Evolutionary conservation across 2,329 filamentous ascomycete species (phyloP).

Genomic region (Hypocrella siamensis): DNA sequence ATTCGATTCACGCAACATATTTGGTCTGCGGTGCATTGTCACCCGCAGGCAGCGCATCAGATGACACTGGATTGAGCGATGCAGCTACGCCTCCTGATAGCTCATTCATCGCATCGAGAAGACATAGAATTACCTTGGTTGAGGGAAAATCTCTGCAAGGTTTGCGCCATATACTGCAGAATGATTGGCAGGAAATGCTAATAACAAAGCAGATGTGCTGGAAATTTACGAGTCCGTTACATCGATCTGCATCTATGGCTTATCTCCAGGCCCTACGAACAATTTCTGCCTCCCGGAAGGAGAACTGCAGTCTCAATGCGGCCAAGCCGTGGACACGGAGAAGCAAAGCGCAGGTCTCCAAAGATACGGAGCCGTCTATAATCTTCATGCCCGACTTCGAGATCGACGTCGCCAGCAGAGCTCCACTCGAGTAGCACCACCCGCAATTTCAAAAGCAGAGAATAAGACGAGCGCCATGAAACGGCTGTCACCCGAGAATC

Average conservation of each 20-base stretch:
- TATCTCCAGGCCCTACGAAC: conserved; percentile 13
- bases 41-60: neutral
- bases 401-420: neutral
- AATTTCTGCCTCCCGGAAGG: conserved; percentile 1
- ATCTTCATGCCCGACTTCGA: conserved; percentile 2
- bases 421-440: neutral
- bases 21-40: conserved; percentile 51
- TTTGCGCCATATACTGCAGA: conserved; percentile 16
- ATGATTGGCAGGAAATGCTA: too few species aligned
- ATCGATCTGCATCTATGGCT: conserved; percentile 78
- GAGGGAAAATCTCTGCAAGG: conserved; percentile 59
- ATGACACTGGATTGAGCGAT: conserved; percentile 50
- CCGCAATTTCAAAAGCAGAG: neutral
- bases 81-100: conserved; percentile 19
- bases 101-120: neutral
- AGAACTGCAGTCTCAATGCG: neutral
- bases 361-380: conserved; percentile 3
- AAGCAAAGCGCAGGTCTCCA: neutral
- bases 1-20: conserved; percentile 83
- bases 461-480: conserved; percentile 8
- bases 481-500: conserved; percentile 12
- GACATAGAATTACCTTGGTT: conserved; percentile 44
- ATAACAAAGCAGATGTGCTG: conserved; percentile 39
- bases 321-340: neutral
- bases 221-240: conserved; percentile 54